Evolutionary conservation across 2,329 filamentous ascomycete genomes (phyloP).

Genomic region (Penicillium sp.): DNA sequence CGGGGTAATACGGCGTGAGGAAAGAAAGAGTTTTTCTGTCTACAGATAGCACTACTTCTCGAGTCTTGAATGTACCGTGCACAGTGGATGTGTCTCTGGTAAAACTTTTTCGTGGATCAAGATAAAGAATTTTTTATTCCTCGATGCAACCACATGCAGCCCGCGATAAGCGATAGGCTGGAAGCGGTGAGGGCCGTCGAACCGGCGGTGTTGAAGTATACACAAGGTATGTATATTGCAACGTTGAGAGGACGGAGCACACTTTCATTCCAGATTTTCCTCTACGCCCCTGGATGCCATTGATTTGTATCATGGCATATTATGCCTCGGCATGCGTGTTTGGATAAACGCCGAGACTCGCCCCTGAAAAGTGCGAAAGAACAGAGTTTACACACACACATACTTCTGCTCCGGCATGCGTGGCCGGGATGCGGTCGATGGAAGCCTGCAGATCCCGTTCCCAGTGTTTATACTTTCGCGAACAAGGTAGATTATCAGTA

Average conservation of each 20-base stretch:
- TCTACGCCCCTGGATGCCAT: slow-evolving; percentile 2
- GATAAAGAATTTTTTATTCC: slow-evolving; percentile 15
- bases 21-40: neutral
- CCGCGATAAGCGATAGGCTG: slow-evolving; percentile 27
- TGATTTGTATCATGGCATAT: neutral
- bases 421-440: slow-evolving; percentile 4
- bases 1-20: neutral
- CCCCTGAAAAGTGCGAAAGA: slow-evolving; percentile 5
- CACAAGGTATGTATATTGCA: neutral
- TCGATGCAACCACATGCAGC: slow-evolving; percentile 3
- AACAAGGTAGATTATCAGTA: neutral
- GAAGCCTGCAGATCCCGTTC: slow-evolving; percentile 8
- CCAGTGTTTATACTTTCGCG: neutral
- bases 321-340: neutral
- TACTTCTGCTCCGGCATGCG: neutral
- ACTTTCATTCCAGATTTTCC: no score
- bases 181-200: slow-evolving; percentile 10
- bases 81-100: neutral
- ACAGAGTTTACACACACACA: neutral
- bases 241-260: no score
- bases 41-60: neutral
- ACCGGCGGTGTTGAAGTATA: slow-evolving; percentile 9
- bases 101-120: neutral
- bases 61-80: neutral
- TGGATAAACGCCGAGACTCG: no score